A percentile compares a stretch with the other conserved stretches of the same genome.
Conservation (phyloP, 139 green algal genomes). For the Nannochloris sp. region DNA sequence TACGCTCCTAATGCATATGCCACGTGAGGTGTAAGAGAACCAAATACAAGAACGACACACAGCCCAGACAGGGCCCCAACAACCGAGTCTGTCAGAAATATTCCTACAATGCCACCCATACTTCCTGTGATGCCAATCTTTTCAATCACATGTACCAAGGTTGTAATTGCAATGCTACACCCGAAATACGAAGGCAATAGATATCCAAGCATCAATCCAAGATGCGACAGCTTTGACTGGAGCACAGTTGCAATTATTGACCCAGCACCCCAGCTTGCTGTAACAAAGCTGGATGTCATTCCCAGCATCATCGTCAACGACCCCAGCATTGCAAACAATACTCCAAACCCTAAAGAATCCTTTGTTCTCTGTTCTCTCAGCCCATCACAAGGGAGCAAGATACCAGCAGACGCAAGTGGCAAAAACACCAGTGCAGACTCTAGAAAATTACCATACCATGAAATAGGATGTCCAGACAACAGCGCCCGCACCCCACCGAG, state of each 20-base stretch:
- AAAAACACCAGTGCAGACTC: background rate
- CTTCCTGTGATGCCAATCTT: slow-evolving; percentile 29
- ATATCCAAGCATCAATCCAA: background rate
- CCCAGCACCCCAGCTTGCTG: slow-evolving; percentile 19
- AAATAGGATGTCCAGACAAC: slow-evolving; percentile 30
- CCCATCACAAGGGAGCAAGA: too few species aligned
- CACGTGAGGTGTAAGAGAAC: background rate
- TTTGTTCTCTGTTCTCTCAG: background rate
- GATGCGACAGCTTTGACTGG: background rate
- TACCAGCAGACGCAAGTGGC: background rate
- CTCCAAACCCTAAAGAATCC: slow-evolving; percentile 7
- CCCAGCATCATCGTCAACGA: slow-evolving; percentile 11
- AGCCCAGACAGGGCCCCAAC: slow-evolving; percentile 3
- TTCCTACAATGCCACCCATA: background rate
- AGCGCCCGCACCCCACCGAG: slow-evolving; percentile 11
- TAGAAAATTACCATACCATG: slow-evolving; percentile 41
- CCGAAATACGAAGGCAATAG: background rate
- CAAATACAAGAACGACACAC: background rate
- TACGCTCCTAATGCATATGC: slow-evolving; percentile 1
- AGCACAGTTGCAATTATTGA: slow-evolving; percentile 5
- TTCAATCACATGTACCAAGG: slow-evolving; percentile 30
- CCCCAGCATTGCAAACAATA: slow-evolving; percentile 16
- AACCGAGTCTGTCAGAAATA: background rate
- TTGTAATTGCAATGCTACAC: slow-evolving; percentile 7
- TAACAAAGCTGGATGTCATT: slow-evolving; percentile 21